These are phyloP conservation scores for Salvia sclarea DNA, from an alignment of 305 asterid species.

Conservation along the genomic window DNA sequence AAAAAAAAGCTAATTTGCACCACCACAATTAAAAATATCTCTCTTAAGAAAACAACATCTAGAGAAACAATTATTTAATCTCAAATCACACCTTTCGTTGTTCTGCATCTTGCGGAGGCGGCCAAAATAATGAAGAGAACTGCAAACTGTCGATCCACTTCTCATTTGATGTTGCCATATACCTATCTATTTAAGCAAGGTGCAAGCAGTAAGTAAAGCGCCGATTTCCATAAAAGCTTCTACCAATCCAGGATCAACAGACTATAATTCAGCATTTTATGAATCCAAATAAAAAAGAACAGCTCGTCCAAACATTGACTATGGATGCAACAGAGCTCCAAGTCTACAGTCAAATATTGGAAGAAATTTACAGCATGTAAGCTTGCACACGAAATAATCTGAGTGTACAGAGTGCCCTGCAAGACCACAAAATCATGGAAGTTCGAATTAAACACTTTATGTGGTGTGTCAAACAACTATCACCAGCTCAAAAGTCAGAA, in stretches of 20 bases:
- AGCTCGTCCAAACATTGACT: slow-evolving; percentile 34
- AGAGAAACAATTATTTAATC: slow-evolving; percentile 25
- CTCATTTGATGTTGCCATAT: slow-evolving; percentile 70
- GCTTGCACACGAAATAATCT: slow-evolving; percentile 28
- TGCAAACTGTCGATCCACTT: slow-evolving; percentile 93
- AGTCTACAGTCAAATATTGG: slow-evolving; percentile 40
- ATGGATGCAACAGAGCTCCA: slow-evolving; percentile 40
- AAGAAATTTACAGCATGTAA: slow-evolving; percentile 35
- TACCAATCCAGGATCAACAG: slow-evolving; percentile 70
- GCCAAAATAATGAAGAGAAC: slow-evolving; percentile 93
- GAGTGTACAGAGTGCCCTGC: slow-evolving; percentile 42
- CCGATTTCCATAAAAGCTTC: slow-evolving; percentile 41
- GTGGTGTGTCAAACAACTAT: slow-evolving; percentile 6
- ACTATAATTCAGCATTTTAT: slow-evolving; percentile 52
- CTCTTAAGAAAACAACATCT: background rate
- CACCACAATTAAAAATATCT: background rate
- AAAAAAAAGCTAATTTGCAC: background rate
- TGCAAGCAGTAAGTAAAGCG: slow-evolving; percentile 35
- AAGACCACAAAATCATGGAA: slow-evolving; percentile 36
- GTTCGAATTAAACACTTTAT: slow-evolving; percentile 25
- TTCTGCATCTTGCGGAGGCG: slow-evolving; percentile 77
- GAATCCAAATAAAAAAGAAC: slow-evolving; percentile 30
- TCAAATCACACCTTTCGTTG: slow-evolving; percentile 71
- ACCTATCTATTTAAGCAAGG: slow-evolving; percentile 42
- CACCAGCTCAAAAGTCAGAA: slow-evolving; percentile 25